Evolutionary conservation across 2,329 filamentous ascomycete genomes (phyloP).

Genomic region (Mariannaea elegans): DNA sequence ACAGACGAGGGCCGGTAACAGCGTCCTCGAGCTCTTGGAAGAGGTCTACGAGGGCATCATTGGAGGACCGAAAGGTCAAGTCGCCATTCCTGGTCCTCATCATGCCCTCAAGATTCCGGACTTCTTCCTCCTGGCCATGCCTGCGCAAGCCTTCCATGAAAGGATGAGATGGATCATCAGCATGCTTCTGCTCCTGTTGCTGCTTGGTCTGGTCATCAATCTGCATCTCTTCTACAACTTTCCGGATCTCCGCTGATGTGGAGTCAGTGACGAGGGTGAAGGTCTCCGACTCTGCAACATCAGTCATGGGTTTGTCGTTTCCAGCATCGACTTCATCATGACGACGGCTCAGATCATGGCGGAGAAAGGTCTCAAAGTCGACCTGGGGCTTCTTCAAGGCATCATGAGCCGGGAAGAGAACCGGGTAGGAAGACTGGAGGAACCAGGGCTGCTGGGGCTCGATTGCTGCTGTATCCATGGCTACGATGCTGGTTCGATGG

Average conservation of each 20-base stretch:
- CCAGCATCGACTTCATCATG: constrained; percentile 14
- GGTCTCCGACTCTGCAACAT: constrained; percentile 32
- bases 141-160: constrained; percentile 47
- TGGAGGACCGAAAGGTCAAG: constrained; percentile 57
- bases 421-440: constrained; percentile 49
- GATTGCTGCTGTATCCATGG: constrained; percentile 31
- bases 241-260: constrained; percentile 36
- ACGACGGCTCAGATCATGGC: constrained; percentile 34
- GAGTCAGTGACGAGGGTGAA: constrained; percentile 41
- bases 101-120: constrained; percentile 48
- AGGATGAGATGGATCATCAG: constrained; percentile 28
- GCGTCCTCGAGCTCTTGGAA: constrained; percentile 61
- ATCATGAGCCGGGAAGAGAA: constrained; percentile 49
- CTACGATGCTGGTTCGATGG: constrained; percentile 1
- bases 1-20: constrained; percentile 48
- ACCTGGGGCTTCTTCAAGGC: constrained; percentile 43
- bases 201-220: constrained; percentile 12
- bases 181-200: background rate
- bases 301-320: constrained; percentile 23
- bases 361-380: constrained; percentile 48
- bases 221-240: constrained; percentile 23
- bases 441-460: constrained; percentile 47
- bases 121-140: constrained; percentile 14
- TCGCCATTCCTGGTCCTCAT: constrained; percentile 63
- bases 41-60: constrained; percentile 59